Base-by-base conservation (phyloP, 495 filamentous ascomycete species). In the Talaromyces thailandensis region DNA sequence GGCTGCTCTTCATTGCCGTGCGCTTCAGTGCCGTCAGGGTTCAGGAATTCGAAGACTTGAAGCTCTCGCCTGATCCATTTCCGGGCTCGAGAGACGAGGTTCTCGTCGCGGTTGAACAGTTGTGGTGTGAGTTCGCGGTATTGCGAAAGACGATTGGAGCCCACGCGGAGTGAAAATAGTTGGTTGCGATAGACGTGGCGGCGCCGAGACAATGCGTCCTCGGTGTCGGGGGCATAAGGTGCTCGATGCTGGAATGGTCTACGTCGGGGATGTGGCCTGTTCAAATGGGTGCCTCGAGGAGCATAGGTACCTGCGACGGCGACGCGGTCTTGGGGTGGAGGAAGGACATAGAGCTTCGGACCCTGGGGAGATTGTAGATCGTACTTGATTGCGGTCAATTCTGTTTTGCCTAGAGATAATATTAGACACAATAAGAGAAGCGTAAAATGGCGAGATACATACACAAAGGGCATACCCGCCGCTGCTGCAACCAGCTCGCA, bases 21-120 rank as follows among this genome's bases (percentile, higher is more conserved):
- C 6, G 35, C 26, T 31, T 61, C 62, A 35, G 51, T 59, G 11
- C 59, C 66, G 16, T 75, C 76, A 0, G 79, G 72, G 61, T 78
- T 76, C 48, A 95, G 78, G 68, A 92, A 96, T 53, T 82, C 81
- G 66, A 96, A 98, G 45, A 96, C 92, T 67, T 87, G 84, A 8
- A 98, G 78, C 66, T 98, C 94, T 37, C 94, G 83, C 4, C 94
- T 84, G 60, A 96, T 85, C 86, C 91, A 98, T 60, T 85, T 87
- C 31, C 90, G 81, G n/a, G 94, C 93, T 23, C 90, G 85, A 2
- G 89, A 91, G 50, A 92, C 79, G 0, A 96, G 82, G 45, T 87
- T 78, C 55, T 86, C 76, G 62, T 89, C 82, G 6, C 72, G 72
- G 62, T 75, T 75, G 71, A 97, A 89, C 2, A 82, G 65, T 35